These are phyloP conservation scores for Pseudozyma hubeiensis DNA, from an alignment of 1,284 basidiomycete species.

Conservation along the genomic window DNA sequence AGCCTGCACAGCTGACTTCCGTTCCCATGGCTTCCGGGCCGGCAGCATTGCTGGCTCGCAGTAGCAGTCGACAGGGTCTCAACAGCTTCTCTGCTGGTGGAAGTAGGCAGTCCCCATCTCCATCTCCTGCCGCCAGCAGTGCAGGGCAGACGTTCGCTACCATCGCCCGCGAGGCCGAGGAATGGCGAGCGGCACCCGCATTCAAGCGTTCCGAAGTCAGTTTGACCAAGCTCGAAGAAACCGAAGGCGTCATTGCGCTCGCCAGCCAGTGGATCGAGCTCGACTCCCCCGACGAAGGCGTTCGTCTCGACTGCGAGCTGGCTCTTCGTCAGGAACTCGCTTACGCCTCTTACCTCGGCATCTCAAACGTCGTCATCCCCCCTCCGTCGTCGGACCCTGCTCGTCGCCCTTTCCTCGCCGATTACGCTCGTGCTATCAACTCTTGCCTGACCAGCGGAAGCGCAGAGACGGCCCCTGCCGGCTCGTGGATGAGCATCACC, in stretches of 20 bases:
- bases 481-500: slow-evolving; percentile 56
- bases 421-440: slow-evolving; percentile 87
- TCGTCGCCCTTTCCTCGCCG: slow-evolving; percentile 79
- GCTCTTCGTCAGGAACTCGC: slow-evolving; percentile 92
- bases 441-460: slow-evolving; percentile 51
- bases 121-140: slow-evolving; percentile 21
- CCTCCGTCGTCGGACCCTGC: slow-evolving; percentile 78
- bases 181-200: slow-evolving; percentile 84
- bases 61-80: slow-evolving; percentile 53
- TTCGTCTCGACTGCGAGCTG: slow-evolving; percentile 94
- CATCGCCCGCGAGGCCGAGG: slow-evolving; percentile 77
- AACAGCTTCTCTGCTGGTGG: slow-evolving; percentile 21
- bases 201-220: slow-evolving; percentile 89
- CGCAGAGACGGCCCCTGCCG: slow-evolving; percentile 54
- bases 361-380: slow-evolving; percentile 87
- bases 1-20: slow-evolving; percentile 17
- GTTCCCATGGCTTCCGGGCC: slow-evolving; percentile 19
- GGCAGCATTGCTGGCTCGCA: slow-evolving; percentile 43
- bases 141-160: slow-evolving; percentile 16
- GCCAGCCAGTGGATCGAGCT: slow-evolving; percentile 94
- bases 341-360: slow-evolving; percentile 90
- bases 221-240: slow-evolving; percentile 86
- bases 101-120: slow-evolving; percentile 22
- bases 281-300: slow-evolving; percentile 91
- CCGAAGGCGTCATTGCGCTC: slow-evolving; percentile 80